Base-by-base conservation (phyloP, 2,329 filamentous ascomycete genomes). In the Alternaria gaisen region DNA sequence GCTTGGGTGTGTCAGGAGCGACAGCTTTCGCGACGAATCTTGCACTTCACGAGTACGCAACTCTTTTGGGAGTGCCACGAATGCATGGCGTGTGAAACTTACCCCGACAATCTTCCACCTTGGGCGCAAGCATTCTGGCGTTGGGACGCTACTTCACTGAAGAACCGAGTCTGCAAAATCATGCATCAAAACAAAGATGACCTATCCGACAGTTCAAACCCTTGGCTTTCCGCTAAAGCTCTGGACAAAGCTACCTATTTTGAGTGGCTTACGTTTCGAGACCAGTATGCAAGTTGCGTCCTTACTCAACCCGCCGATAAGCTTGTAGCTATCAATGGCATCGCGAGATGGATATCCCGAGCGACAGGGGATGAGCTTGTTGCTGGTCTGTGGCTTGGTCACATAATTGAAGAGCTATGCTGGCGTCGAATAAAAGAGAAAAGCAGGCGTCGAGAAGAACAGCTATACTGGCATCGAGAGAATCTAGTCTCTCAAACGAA, bases 11-110 rank as follows among this genome's bases (percentile, higher is more conserved):
- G 20, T 42, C 20, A 34, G 5, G 32, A 34, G 32, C 11, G 32
- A 16, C 32, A 34, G 32, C 32, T 34, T 34, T 16, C 32, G 32
- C 32, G 12, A 14, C 32, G 32, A 14, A 11, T 42, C 1, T 22
- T 24, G 16, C 50, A 53, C 24, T 53, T 53, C 7, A 41, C 36
- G 2, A 5, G 24, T 10, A 16, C 9, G 1, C 38, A 53, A 3
- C 2, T 53, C 8, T 53, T 53, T n/a, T 53, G 38, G 38, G 38
- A 53, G 14, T 53, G 50, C n/a, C 4, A 30, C 26, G n/a, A 41
- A 18, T 18, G 11, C 3, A 3, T 20, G 20, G 8, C 38, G 2
- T 41, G 50, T 16, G 50, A 53, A 26, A 14, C 12, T 0, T 42
- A 53, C 24, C 36, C 50, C 3, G 5, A 20, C 1, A 8, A 10